Evolutionary conservation across 2,329 filamentous ascomycete genomes (phyloP), one percentile per base, ranked within the genome.

Genomic region (Diaporthe eres): DNA sequence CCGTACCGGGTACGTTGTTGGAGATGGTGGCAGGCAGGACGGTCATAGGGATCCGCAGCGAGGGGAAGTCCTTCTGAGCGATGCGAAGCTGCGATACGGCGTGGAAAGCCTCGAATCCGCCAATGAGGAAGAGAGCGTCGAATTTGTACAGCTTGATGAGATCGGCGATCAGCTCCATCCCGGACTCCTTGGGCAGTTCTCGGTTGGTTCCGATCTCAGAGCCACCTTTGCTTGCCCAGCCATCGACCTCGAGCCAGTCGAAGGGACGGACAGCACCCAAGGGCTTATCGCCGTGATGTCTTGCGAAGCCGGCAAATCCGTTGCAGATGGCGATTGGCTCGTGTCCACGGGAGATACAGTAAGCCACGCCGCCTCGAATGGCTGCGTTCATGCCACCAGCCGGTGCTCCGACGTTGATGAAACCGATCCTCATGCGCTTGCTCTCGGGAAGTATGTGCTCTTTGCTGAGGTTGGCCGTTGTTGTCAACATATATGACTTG

Each of bases 331-430:
- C 96, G 80, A 98, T 85, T 5, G 97, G 94, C 71, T 95, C 95
- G 84, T 99, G 97, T n/a, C 97, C 97, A 76, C 95, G 92, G 60
- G 94, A 94, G 75, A 98, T 85, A 83, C 96, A 98, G 87, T 98
- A 98, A 44, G 95, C 95, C 25, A 98, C 96, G 19, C 95, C 96
- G 42, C 95, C 96, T 79, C 97, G 92, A 28, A 97, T 97, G 57
- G 97, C 97, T 39, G 96, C 96, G 85, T 99, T 99, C 94, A 99
- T 98, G 81, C 97, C 97, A 84, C 97, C 97, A 42, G 97, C 97
- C 10, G 97, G 97, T 17, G 97, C 97, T 81, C 97, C 97, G 34
- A 98, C 96, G 81, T 98, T 97, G 85, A 99, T 95, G 82, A 99
- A 98, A 67, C 95, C 97, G 81, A 99, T 94, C 79, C 92, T 93